Conservation (phyloP, 176 grass and related monocot species). For the Leersia perrieri region DNA sequence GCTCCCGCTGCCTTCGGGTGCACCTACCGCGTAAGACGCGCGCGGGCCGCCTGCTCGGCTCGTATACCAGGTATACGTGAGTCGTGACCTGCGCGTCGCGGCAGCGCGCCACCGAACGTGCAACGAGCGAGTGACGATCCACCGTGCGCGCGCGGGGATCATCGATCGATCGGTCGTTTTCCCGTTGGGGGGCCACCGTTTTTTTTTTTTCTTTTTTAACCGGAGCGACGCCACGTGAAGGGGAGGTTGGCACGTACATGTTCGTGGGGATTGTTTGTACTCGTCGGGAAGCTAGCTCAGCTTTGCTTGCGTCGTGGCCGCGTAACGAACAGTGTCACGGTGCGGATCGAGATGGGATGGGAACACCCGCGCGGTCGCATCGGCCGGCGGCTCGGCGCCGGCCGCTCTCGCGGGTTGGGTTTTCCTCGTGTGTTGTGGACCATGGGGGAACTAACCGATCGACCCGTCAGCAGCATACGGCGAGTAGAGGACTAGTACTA, state of each 20-base stretch:
- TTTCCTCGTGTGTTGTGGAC: constrained; percentile 3
- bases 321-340: not conserved
- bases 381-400: too few relatives aligned
- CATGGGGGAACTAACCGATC: not conserved
- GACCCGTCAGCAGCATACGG: too few relatives aligned
- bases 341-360: not conserved
- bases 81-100: not conserved
- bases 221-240: constrained; percentile 17
- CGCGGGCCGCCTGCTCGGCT: not conserved
- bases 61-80: too few relatives aligned
- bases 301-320: not conserved
- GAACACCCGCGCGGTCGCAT: not conserved
- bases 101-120: not conserved
- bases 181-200: not conserved
- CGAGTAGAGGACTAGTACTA: too few relatives aligned
- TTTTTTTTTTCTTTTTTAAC: too few relatives aligned
- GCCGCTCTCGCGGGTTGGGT: constrained; percentile 28
- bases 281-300: constrained; percentile 13
- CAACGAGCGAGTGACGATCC: not conserved
- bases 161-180: not conserved
- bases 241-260: constrained; percentile 31
- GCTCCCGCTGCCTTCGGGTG: not conserved
- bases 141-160: too few relatives aligned
- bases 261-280: constrained; percentile 19
- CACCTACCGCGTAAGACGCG: not conserved